Evolutionary conservation across 73 alveolate species (phyloP).

Genomic region (Stentor roeselii): DNA sequence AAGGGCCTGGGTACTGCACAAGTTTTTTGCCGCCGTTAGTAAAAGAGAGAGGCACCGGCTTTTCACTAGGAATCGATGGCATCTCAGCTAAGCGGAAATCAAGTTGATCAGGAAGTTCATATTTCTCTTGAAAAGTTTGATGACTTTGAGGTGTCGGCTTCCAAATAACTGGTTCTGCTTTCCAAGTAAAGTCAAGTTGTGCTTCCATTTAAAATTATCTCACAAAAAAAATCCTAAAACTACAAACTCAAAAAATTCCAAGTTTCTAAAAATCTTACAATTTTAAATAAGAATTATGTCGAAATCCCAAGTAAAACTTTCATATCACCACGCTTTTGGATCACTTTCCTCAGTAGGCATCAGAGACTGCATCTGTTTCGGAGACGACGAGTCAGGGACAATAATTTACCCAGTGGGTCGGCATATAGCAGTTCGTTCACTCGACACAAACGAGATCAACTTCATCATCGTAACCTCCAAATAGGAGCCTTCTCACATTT

Average conservation of each 20-base stretch:
- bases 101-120: slow-evolving; percentile 1
- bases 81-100: not conserved
- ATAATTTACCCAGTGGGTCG: slow-evolving; percentile 73
- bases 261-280: no score
- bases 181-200: slow-evolving; percentile 22
- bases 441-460: slow-evolving; percentile 30
- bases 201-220: not conserved
- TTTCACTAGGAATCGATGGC: not conserved
- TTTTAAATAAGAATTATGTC: no score
- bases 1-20: not conserved
- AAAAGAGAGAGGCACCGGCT: not conserved
- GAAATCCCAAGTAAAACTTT: slow-evolving; percentile 38
- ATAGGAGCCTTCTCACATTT: slow-evolving; percentile 6
- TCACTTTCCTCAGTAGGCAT: slow-evolving; percentile 56
- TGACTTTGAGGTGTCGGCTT: not conserved
- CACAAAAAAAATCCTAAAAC: not conserved
- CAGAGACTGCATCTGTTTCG: slow-evolving; percentile 57
- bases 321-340: slow-evolving; percentile 58
- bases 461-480: slow-evolving; percentile 18
- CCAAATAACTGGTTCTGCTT: not conserved
- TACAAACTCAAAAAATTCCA: no score
- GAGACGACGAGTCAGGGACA: slow-evolving; percentile 58
- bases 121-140: not conserved
- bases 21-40: slow-evolving; percentile 16
- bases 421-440: slow-evolving; percentile 65